A percentile compares a stretch with the other conserved stretches of the same genome.
These are phyloP conservation scores for Paulownia fortunei DNA, from an alignment of 257 asterid species.

Conservation along the genomic window DNA sequence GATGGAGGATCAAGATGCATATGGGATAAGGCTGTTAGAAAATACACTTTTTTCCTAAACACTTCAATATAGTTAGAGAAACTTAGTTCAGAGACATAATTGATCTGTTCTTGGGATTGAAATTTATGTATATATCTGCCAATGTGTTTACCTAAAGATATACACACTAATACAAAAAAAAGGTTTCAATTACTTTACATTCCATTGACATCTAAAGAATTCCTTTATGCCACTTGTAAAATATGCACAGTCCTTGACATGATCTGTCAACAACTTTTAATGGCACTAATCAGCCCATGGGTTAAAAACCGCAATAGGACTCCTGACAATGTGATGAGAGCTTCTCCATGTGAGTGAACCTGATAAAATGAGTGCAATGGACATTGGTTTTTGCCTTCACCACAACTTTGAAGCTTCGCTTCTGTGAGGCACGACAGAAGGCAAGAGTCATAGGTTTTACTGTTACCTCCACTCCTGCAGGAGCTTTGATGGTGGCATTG, in stretches of 20 bases:
- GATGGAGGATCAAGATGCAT: too few relatives aligned
- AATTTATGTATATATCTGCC: too few relatives aligned
- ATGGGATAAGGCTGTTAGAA: background rate
- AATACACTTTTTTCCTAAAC: background rate
- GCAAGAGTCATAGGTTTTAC: constrained; percentile 64
- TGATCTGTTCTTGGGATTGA: too few relatives aligned
- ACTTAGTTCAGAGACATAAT: too few relatives aligned
- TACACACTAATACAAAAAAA: too few relatives aligned
- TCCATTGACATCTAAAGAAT: too few relatives aligned
- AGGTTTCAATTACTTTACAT: too few relatives aligned
- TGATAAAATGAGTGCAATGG: constrained; percentile 46
- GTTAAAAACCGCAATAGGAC: constrained; percentile 66
- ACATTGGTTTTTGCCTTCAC: constrained; percentile 71
- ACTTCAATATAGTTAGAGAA: too few relatives aligned
- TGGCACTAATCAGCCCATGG: constrained; percentile 43
- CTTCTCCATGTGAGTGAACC: constrained; percentile 80
- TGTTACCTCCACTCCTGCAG: constrained; percentile 62
- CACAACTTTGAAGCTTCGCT: constrained; percentile 70
- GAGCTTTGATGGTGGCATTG: constrained; percentile 74
- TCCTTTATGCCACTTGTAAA: too few relatives aligned
- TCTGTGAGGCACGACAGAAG: constrained; percentile 53
- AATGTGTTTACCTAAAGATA: too few relatives aligned
- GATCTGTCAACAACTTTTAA: too few relatives aligned
- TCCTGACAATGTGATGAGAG: constrained; percentile 55
- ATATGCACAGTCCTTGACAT: too few relatives aligned